These are phyloP conservation scores for Yamadazyma blattariae DNA, from an alignment of 1,139 yeast species.

Conservation along the genomic window DNA sequence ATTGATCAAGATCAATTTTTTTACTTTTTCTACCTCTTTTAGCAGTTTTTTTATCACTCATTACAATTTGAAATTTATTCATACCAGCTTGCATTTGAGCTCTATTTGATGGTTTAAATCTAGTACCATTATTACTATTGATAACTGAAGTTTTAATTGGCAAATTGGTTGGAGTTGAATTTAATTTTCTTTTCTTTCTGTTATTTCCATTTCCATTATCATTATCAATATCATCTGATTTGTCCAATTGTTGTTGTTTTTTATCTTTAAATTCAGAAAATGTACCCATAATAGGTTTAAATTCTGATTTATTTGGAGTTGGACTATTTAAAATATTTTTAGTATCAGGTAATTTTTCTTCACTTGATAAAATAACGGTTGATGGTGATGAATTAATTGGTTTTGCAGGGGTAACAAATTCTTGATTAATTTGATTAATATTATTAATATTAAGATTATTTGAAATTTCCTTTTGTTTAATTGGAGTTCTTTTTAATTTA, in stretches of 20 bases:
- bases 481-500: conserved; percentile 11
- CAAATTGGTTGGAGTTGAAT: conserved; percentile 7
- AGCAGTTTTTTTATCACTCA: conserved; percentile 48
- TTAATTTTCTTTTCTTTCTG: conserved; percentile 1
- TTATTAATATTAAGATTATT: conserved; percentile 11
- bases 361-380: conserved; percentile 29
- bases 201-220: neutral
- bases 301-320: conserved; percentile 36
- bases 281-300: conserved; percentile 43
- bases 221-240: neutral
- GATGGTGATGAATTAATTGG: conserved; percentile 30
- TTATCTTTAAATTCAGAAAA: conserved; percentile 26
- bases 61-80: conserved; percentile 53
- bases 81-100: conserved; percentile 44
- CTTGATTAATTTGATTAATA: conserved; percentile 2
- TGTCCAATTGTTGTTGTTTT: neutral
- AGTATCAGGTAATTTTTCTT: conserved; percentile 11
- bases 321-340: conserved; percentile 33
- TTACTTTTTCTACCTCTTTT: conserved; percentile 26
- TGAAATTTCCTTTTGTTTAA: conserved; percentile 3
- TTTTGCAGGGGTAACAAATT: conserved; percentile 25
- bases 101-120: conserved; percentile 19
- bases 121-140: conserved; percentile 5
- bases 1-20: conserved; percentile 5
- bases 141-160: conserved; percentile 8